Evolutionary conservation across 2,329 filamentous ascomycete genomes (phyloP).

Genomic region (Aspergillus arachidicola): DNA sequence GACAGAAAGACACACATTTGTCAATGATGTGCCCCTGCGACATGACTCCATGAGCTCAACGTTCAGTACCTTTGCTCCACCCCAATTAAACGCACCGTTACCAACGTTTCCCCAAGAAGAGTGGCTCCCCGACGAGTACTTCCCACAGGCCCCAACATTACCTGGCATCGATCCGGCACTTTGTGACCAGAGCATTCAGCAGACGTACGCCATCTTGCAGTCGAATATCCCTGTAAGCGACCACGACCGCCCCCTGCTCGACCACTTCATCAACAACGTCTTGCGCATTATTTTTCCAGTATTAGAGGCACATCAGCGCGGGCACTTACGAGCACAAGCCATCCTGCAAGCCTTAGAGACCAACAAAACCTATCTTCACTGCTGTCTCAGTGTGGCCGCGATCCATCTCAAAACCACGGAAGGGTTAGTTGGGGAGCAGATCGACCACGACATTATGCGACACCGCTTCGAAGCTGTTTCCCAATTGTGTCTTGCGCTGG

Average conservation of each 20-base stretch:
- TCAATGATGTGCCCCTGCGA: constrained; percentile 84
- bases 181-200: constrained; percentile 20
- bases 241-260: constrained; percentile 79
- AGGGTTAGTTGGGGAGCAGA: constrained; percentile 67
- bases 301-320: constrained; percentile 84
- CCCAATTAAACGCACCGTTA: constrained; percentile 68
- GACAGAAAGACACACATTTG: constrained; percentile 90
- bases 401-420: constrained; percentile 85
- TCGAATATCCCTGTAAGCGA: constrained; percentile 82
- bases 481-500: constrained; percentile 79
- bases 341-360: constrained; percentile 85
- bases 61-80: constrained; percentile 88
- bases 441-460: constrained; percentile 89
- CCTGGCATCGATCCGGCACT: constrained; percentile 25
- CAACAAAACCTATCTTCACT: constrained; percentile 93
- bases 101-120: constrained; percentile 66
- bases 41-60: constrained; percentile 87
- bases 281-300: constrained; percentile 89
- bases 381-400: constrained; percentile 89
- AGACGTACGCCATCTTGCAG: constrained; percentile 63
- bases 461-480: constrained; percentile 88
- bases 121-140: constrained; percentile 73
- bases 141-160: constrained; percentile 56
- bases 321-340: constrained; percentile 76
- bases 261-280: constrained; percentile 88